These are phyloP conservation scores for Sclerotinia sclerotiorum DNA, from an alignment of 2,329 filamentous ascomycete genomes.

Conservation along the genomic window DNA sequence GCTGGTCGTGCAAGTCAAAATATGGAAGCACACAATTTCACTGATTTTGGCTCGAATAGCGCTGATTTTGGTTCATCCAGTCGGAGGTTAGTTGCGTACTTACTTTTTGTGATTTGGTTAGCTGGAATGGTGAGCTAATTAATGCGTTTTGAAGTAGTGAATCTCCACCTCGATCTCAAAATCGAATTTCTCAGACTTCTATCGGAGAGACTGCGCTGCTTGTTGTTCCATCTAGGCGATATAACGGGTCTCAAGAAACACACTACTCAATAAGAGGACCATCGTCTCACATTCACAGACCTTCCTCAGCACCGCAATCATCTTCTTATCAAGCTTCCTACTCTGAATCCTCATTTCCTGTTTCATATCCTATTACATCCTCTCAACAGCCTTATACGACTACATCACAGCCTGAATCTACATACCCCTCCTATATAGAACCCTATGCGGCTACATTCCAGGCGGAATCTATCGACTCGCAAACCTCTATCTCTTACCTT, in stretches of 20 bases:
- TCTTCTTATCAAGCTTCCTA: no score
- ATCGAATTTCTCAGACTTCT: not conserved
- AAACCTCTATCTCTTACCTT: not conserved
- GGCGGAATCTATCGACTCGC: not conserved
- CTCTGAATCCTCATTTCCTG: not conserved
- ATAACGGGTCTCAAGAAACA: not conserved
- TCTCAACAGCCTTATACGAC: not conserved
- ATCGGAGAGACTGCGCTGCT: not conserved
- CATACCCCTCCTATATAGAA: not conserved
- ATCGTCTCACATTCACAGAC: not conserved
- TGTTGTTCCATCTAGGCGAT: not conserved
- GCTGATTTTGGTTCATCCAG: conserved; percentile 11
- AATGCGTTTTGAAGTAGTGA: not conserved
- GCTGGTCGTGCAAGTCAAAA: not conserved
- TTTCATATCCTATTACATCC: not conserved
- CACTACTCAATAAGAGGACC: not conserved
- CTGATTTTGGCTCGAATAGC: conserved; percentile 7
- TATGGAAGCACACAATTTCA: conserved; percentile 17
- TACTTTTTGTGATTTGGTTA: not conserved
- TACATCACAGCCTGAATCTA: not conserved
- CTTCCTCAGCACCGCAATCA: not conserved
- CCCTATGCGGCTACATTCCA: not conserved
- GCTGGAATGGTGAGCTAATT: not conserved
- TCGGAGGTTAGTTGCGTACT: conserved; percentile 2
- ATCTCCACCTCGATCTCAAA: not conserved